Conservation (phyloP, 2,329 filamentous ascomycete genomes). For the Fusarium pseudoanthophilum region DNA sequence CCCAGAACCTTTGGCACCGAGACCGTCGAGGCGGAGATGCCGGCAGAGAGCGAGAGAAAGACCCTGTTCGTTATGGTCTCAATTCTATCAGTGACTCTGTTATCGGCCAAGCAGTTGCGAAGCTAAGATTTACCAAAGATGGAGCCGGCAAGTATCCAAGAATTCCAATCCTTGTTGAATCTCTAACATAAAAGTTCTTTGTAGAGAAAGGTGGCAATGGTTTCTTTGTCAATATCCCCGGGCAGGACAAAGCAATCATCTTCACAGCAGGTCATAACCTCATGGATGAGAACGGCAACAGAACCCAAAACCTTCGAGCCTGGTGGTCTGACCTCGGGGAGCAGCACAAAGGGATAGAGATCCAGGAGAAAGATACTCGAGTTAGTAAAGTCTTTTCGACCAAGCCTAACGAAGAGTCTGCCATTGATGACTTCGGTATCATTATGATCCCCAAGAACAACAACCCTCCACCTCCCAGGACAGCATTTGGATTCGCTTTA, state of each 20-base stretch:
- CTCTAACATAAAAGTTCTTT: accelerated
- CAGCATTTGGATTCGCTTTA: neutral
- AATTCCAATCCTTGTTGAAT: accelerated
- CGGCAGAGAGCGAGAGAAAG: neutral
- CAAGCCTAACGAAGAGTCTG: neutral
- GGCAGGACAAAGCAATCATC: neutral
- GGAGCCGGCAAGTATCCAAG: neutral
- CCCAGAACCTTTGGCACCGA: neutral
- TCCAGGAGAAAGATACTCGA: neutral
- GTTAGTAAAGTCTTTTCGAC: neutral
- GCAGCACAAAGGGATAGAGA: neutral
- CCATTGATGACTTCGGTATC: neutral
- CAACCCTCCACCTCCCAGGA: neutral
- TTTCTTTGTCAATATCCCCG: neutral
- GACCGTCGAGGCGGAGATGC: neutral
- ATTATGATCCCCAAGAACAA: neutral
- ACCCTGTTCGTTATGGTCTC: neutral
- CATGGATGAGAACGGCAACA: neutral
- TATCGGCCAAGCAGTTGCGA: neutral
- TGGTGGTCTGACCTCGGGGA: neutral
- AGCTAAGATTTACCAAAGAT: neutral
- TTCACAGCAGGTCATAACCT: neutral
- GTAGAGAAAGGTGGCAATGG: neutral
- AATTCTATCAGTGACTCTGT: neutral
- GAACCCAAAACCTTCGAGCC: neutral